A percentile compares a stretch with the other conserved stretches of the same genome.
phyloP scores from a whole-genome alignment of 140 eudicot species.

The Senecio squalidus region DNA sequence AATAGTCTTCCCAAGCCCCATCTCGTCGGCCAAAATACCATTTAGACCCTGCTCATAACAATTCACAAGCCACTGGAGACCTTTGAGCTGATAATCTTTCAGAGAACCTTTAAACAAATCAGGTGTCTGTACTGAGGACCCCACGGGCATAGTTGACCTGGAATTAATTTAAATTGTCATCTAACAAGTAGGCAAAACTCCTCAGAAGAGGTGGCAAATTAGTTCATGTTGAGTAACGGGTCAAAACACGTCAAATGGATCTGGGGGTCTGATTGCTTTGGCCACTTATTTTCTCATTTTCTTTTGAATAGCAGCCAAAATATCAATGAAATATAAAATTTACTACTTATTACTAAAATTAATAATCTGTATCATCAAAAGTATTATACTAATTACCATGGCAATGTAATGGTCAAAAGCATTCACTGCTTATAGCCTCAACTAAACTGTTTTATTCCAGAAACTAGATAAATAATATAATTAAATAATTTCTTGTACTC shows the following conservation, averaged over 20 bases:
- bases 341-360: not conserved
- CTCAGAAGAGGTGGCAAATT: not conserved
- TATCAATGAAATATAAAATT: not conserved
- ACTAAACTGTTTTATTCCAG: not conserved
- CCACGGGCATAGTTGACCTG: conserved; percentile 92
- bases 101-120: conserved; percentile 75
- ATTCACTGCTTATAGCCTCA: not conserved
- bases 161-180: not conserved
- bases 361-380: not conserved
- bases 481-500: not conserved
- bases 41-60: conserved; percentile 96
- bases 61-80: conserved; percentile 94
- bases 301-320: not conserved
- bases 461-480: not conserved
- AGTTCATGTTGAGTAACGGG: not conserved
- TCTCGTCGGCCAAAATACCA: conserved; percentile 93
- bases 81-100: conserved; percentile 83
- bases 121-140: conserved; percentile 80
- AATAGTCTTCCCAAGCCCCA: conserved; percentile 90
- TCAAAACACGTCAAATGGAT: not conserved
- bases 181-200: not conserved
- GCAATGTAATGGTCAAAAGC: not conserved
- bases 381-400: not conserved
- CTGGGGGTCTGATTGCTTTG: not conserved
- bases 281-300: not conserved